Evolutionary conservation across 768 basidiomycete genomes (phyloP).

Genomic region (Suillus cothurnatus): DNA sequence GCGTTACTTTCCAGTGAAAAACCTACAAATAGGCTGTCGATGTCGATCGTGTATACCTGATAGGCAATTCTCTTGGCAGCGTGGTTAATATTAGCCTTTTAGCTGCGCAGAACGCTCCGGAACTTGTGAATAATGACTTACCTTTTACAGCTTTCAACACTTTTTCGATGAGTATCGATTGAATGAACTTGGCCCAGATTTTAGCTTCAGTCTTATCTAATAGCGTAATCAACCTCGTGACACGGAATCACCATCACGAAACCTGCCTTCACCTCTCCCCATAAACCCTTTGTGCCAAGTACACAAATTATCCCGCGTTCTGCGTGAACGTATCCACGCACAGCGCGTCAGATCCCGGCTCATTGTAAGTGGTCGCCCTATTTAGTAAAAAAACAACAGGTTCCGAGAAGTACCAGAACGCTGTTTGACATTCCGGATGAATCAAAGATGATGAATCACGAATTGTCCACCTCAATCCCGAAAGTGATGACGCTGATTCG

Average conservation of each 20-base stretch:
- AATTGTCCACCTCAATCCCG: conserved; percentile 1
- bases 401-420: conserved; percentile 4
- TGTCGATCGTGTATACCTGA: conserved; percentile 13
- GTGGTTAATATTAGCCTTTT: conserved; percentile 29
- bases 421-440: conserved; percentile 6
- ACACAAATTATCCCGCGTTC: background rate
- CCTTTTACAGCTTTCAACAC: background rate
- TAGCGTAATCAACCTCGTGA: background rate
- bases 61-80: conserved; percentile 23
- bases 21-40: conserved; percentile 2
- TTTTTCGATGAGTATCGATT: background rate
- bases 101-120: conserved; percentile 16
- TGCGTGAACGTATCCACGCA: background rate
- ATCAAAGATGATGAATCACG: background rate
- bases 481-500: background rate
- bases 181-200: background rate
- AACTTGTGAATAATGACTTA: background rate
- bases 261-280: background rate
- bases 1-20: conserved; percentile 4
- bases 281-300: no score
- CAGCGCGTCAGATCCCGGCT: background rate
- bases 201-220: background rate
- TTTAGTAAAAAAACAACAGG: conserved; percentile 3
- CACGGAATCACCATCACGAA: background rate
- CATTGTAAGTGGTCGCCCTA: background rate